Base-by-base conservation (phyloP, 2,329 filamentous ascomycete species). In the Aspergillus sp. region DNA sequence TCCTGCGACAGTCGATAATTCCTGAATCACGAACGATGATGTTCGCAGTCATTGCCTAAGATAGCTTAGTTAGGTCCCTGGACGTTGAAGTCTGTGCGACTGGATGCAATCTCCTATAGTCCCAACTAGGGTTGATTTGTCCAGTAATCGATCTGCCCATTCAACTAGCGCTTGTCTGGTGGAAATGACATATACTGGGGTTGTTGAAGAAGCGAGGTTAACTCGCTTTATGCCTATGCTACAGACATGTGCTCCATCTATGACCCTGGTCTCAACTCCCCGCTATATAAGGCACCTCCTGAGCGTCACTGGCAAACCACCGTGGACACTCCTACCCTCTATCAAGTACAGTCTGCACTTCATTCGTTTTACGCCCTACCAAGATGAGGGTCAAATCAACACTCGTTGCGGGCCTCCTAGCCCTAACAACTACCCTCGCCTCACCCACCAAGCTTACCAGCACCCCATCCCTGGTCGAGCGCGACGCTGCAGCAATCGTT, bases 401-500 rank as follows among this genome's bases (percentile, higher is more conserved):
- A 2, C 19, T 42, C 40, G 9, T 42, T 10, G 13, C 40, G 40
- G 40, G 40, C 5, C 11, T 42, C 4, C 40, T 42, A 22, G 19
- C 58, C 51, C 32, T 48, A 10, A 45, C 49, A 22, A 49, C 44
- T 8, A 49, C 43, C 48, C 51, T 60, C 30, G 54, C 58, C 38
- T 51, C 42, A 4, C 56, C 58, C 11, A 54, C 55, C 43, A 45
- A 38, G 24, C 45, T 49, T 40, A 22, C 43, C 47, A 33, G 45
- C 40, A 32, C 17, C 32, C 43, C 49, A 6, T 49, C 55, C 20
- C 46, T 50, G 17, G 56, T 53, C 16, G 47, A 52, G 32, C 58
- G 58, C 26, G 58, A 60, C 26, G 24, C 57, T 20, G 45, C 56
- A 24, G 35, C 58, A 6, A 52, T 60, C 32, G 54, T 60, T 20